Base-by-base conservation (phyloP, 2,329 filamentous ascomycete species). In the Aspergillus japonicus region DNA sequence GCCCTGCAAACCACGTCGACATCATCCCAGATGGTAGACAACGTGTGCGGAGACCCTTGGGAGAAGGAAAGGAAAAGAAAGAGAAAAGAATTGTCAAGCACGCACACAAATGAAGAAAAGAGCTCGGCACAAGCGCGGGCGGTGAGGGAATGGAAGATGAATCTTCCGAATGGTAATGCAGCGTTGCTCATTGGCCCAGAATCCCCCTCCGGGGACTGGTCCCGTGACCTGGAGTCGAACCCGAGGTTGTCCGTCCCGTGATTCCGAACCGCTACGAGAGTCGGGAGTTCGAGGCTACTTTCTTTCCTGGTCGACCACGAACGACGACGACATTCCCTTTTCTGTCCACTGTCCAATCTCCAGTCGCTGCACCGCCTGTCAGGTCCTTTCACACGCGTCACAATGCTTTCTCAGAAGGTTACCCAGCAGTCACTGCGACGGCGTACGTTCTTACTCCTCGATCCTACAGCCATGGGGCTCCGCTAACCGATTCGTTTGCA, bases 321-420 rank as follows among this genome's bases (percentile, higher is more conserved):
- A 68, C 64, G 62, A 62, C 63, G 59, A 63, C 60, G 59, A 64
- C 60, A 53, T 56, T 54, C 50, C 58, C 47, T 56, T 50, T 59
- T 57, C 58, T 59, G 58, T 49, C 39, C 54, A 47, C 51, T 35
- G 11, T 29, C 8, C 7, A 29, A 10, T 50, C 39, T 54, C 47
- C 58, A 58, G 58, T 54, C 44, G 60, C 57, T 57, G 23, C 44
- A 59, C 26, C 52, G 26, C 56, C 56, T 50, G 47, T 50, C 39
- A 26, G 48, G 54, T 47, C 53, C 14, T 16, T 12, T 58, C 51
- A 59, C 48, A 59, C 39, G 47, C 47, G 24, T 57, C 71, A 78
- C 59, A 50, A 81, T 82, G 79, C 72, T 81, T 66, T 77, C 78
- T 57, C 79, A 81, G 66, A 78, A 79, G 71, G 69, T 79, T 70